These are phyloP conservation scores for Vicia faba DNA, from an alignment of 306 rosid species.

Conservation along the genomic window DNA sequence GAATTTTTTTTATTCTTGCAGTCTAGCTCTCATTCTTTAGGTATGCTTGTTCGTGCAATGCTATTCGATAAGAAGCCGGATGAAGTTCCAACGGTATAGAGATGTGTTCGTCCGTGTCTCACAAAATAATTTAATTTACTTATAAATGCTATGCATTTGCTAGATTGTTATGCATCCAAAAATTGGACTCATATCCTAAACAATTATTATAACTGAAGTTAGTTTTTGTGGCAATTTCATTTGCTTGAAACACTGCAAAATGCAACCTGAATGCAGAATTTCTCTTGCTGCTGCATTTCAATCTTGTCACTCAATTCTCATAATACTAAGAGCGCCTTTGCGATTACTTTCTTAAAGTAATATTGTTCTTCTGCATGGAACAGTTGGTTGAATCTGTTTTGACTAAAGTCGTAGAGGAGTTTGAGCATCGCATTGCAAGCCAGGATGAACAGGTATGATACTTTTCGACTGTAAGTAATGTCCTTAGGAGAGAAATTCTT, in stretches of 20 bases:
- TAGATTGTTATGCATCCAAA: slow-evolving; percentile 11
- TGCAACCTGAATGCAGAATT: slow-evolving; percentile 33
- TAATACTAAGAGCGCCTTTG: slow-evolving; percentile 28
- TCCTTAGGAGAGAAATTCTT: not conserved
- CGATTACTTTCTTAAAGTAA: slow-evolving; percentile 25
- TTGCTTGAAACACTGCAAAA: slow-evolving; percentile 19
- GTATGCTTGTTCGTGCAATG: slow-evolving; percentile 72
- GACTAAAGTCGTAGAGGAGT: slow-evolving; percentile 83
- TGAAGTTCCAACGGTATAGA: slow-evolving; percentile 80
- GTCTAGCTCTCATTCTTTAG: slow-evolving; percentile 65
- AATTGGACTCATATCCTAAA: not conserved
- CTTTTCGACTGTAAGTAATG: slow-evolving; percentile 20
- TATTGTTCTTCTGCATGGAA: slow-evolving; percentile 46
- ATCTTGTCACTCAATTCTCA: slow-evolving; percentile 14
- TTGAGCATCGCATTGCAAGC: slow-evolving; percentile 71
- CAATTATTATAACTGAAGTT: not conserved
- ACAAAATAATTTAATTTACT: slow-evolving; percentile 9
- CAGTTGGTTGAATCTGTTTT: slow-evolving; percentile 89
- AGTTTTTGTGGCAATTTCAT: not conserved
- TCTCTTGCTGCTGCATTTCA: slow-evolving; percentile 25
- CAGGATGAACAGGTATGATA: slow-evolving; percentile 63
- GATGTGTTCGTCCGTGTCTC: slow-evolving; percentile 21
- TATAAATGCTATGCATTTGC: slow-evolving; percentile 12
- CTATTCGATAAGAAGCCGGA: slow-evolving; percentile 86
- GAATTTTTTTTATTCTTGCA: slow-evolving; percentile 42